These are phyloP conservation scores for Teunomyces lycoperdinae DNA, from an alignment of 805 yeast species.

Conservation along the genomic window DNA sequence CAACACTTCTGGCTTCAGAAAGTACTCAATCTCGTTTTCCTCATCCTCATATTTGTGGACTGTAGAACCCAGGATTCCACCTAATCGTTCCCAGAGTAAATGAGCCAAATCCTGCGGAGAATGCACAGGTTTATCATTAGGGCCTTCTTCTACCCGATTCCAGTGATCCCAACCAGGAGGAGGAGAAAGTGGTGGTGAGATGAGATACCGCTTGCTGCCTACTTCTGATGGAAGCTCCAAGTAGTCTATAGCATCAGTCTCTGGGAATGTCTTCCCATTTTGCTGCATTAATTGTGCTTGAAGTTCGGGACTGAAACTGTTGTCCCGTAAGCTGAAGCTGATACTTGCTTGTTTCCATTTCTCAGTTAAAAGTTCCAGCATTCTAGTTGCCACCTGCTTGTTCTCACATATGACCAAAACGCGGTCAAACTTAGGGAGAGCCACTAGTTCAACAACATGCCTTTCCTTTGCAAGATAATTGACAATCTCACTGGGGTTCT, in stretches of 20 bases:
- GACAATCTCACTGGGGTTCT: constrained; percentile 26
- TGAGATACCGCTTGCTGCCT: constrained; percentile 36
- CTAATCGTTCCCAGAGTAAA: constrained; percentile 42
- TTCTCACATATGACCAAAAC: constrained; percentile 33
- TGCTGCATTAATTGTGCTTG: not conserved
- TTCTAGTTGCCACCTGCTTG: constrained; percentile 17
- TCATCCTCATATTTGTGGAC: constrained; percentile 26
- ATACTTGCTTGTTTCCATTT: constrained; percentile 17
- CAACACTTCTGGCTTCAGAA: constrained; percentile 32
- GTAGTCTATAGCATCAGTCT: constrained; percentile 19
- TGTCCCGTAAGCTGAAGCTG: constrained; percentile 35
- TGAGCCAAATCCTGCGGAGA: constrained; percentile 42
- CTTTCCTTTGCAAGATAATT: constrained; percentile 22
- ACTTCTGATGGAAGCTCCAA: constrained; percentile 41
- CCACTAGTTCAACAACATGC: constrained; percentile 30
- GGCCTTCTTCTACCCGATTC: constrained; percentile 41
- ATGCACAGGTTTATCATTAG: constrained; percentile 31
- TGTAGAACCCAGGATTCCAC: constrained; percentile 35
- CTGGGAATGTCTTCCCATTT: not conserved
- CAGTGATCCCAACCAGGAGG: constrained; percentile 45
- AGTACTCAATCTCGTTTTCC: constrained; percentile 18
- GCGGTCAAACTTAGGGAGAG: constrained; percentile 32
- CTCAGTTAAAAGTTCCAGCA: constrained; percentile 14
- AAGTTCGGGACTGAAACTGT: constrained; percentile 15
- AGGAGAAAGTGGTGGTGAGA: constrained; percentile 46